A percentile compares a stretch with the other conserved stretches of the same genome.
These are phyloP conservation scores for Arthrobotrys megalospora DNA, from an alignment of 2,329 filamentous ascomycete genomes.

Conservation along the genomic window DNA sequence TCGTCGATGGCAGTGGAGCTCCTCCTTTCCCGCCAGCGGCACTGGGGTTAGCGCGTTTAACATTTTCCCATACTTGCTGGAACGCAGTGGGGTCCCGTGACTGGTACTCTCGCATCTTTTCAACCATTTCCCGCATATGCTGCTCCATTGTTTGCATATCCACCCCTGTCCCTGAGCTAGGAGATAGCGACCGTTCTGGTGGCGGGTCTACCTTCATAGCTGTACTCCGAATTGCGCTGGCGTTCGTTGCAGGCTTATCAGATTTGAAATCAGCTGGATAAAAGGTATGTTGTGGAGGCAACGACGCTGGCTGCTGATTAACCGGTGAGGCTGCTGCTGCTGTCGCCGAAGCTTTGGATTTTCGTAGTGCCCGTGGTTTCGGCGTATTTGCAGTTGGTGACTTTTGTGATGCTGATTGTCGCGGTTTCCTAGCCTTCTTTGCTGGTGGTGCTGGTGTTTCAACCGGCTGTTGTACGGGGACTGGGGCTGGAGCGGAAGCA, in stretches of 20 bases:
- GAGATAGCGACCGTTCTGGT: not conserved
- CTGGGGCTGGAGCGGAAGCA: not conserved
- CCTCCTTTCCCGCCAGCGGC: constrained; percentile 29
- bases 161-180: not conserved
- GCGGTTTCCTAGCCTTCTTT: constrained; percentile 24
- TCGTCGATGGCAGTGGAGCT: constrained; percentile 30
- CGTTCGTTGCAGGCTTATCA: not conserved
- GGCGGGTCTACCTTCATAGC: not conserved
- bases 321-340: not conserved
- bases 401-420: constrained; percentile 30
- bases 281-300: constrained; percentile 23
- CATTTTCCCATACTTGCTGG: constrained; percentile 72
- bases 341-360: constrained; percentile 16
- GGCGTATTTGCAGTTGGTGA: constrained; percentile 36
- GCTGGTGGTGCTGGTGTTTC: not conserved
- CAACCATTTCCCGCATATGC: constrained; percentile 66
- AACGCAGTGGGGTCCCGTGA: constrained; percentile 72
- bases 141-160: constrained; percentile 62
- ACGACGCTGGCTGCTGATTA: constrained; percentile 31
- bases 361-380: constrained; percentile 17
- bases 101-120: constrained; percentile 74
- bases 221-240: not conserved
- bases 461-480: not conserved
- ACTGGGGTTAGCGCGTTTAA: constrained; percentile 69
- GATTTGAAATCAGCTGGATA: constrained; percentile 19